Conservation (phyloP, 2,329 filamentous ascomycete genomes). For the Didymella pinodella region DNA sequence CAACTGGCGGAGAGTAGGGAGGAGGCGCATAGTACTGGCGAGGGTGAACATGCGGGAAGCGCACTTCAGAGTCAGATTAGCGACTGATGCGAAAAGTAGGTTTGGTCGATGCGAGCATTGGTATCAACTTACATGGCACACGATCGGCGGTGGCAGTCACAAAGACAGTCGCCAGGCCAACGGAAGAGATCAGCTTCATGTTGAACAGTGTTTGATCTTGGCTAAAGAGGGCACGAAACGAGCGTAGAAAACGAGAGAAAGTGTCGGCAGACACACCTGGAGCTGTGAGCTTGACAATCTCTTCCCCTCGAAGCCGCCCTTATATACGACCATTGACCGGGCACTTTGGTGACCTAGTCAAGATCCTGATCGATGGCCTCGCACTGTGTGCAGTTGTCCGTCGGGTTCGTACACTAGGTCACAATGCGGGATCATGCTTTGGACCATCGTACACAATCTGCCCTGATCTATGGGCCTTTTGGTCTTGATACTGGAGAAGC, state of each 20-base stretch:
- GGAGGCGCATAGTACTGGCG: slow-evolving; percentile 31
- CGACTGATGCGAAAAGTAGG: neutral
- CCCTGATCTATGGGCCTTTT: neutral
- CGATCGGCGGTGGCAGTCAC: slow-evolving; percentile 26
- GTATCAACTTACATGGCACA: slow-evolving; percentile 25
- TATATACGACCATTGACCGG: slow-evolving; percentile 25
- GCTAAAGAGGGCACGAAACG: slow-evolving; percentile 5
- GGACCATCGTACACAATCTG: slow-evolving; percentile 4
- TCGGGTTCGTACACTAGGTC: slow-evolving; percentile 26
- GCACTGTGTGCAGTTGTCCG: slow-evolving; percentile 17
- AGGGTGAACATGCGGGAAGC: slow-evolving; percentile 28
- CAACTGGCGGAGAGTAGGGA: slow-evolving; percentile 21
- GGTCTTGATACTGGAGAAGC: neutral
- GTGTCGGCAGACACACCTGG: slow-evolving; percentile 20
- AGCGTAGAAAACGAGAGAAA: slow-evolving; percentile 26
- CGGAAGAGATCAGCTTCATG: slow-evolving; percentile 34
- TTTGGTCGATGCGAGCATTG: neutral
- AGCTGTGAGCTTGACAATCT: slow-evolving; percentile 12
- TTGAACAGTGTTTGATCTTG: slow-evolving; percentile 1
- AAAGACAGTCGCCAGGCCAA: slow-evolving; percentile 23
- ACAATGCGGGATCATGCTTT: slow-evolving; percentile 35
- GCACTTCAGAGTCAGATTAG: slow-evolving; percentile 18
- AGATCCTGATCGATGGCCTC: neutral
- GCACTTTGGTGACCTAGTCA: neutral
- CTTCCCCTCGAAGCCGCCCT: slow-evolving; percentile 5